phyloP scores from a whole-genome alignment of 163 green algal species.

The Scenedesmus sp. region DNA sequence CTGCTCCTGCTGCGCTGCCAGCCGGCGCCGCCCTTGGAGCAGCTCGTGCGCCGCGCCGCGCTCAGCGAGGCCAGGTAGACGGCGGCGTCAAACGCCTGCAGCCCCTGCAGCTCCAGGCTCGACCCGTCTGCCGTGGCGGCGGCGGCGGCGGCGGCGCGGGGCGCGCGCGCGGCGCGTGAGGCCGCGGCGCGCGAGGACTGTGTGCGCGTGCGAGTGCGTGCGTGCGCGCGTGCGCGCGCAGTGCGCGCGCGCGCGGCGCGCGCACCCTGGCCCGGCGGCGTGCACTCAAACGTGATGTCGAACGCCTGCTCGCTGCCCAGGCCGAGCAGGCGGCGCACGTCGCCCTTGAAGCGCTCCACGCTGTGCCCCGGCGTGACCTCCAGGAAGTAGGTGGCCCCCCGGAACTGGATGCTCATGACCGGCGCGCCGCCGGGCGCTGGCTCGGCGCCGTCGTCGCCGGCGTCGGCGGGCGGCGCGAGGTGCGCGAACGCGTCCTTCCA shows the following conservation, averaged over 20 bases:
- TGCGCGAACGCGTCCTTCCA: slow-evolving; percentile 25
- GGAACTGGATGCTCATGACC: slow-evolving; percentile 43
- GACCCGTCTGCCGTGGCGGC: slow-evolving; percentile 18
- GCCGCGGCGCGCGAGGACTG: no score
- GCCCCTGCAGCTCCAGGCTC: slow-evolving; percentile 50
- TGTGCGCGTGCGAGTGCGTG: no score
- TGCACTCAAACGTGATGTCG: slow-evolving; percentile 58
- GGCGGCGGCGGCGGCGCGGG: background rate
- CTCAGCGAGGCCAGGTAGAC: slow-evolving; percentile 54
- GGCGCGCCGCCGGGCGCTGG: background rate
- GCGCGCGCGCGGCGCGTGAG: background rate
- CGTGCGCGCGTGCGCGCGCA: no score
- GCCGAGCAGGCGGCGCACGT: slow-evolving; percentile 46
- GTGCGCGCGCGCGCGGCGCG: no score
- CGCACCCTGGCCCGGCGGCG: slow-evolving; percentile 46
- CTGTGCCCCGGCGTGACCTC: slow-evolving; percentile 38
- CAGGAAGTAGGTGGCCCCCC: slow-evolving; percentile 35
- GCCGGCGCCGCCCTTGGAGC: background rate
- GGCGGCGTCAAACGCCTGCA: slow-evolving; percentile 49
- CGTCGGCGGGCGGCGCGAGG: background rate
- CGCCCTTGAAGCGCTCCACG: slow-evolving; percentile 45
- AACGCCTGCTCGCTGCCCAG: slow-evolving; percentile 47
- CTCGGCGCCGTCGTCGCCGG: background rate
- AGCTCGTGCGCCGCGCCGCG: slow-evolving; percentile 34
- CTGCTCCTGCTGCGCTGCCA: no score